Evolutionary conservation across 176 grass and related monocot genomes (phyloP).

Genomic region (Aegilops bicornis): DNA sequence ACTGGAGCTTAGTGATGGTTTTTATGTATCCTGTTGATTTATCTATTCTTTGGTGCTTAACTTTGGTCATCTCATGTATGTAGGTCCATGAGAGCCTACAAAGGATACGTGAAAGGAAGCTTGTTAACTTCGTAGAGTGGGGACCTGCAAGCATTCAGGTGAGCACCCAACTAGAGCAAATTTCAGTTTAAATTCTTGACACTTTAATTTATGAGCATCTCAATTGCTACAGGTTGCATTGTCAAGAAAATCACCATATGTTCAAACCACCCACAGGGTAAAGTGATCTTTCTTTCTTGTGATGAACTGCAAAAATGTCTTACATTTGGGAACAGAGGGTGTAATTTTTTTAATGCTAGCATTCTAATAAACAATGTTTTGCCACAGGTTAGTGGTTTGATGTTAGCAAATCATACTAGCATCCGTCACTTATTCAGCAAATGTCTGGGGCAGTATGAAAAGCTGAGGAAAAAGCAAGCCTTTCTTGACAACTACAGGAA

Average conservation of each 20-base stretch:
- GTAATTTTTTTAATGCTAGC: not conserved
- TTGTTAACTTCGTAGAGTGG: conserved; percentile 99
- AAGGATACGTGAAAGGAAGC: conserved; percentile 97
- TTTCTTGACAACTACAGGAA: conserved; percentile 98
- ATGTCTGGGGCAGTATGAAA: conserved; percentile 85
- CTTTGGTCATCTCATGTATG: conserved; percentile 6
- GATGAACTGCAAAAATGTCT: too few relatives aligned
- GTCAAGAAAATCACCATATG: conserved; percentile 99
- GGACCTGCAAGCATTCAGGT: conserved; percentile 99
- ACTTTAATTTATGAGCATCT: conserved; percentile 20
- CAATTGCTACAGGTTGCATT: conserved; percentile 70
- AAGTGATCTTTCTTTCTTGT: not conserved
- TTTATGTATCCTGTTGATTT: not conserved
- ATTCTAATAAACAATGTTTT: conserved; percentile 9
- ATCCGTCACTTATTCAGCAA: conserved; percentile 94
- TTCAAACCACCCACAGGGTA: conserved; percentile 98
- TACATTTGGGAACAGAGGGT: too few relatives aligned
- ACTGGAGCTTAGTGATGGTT: not conserved
- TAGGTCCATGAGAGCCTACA: conserved; percentile 98
- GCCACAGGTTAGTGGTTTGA: conserved; percentile 87
- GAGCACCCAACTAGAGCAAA: not conserved
- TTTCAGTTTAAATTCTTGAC: not conserved
- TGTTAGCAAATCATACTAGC: conserved; percentile 97
- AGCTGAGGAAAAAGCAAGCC: conserved; percentile 93
- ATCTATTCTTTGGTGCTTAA: conserved; percentile 5